These are phyloP conservation scores for Zymoseptoria crescenta DNA, from an alignment of 2,329 filamentous ascomycete species.

Conservation along the genomic window DNA sequence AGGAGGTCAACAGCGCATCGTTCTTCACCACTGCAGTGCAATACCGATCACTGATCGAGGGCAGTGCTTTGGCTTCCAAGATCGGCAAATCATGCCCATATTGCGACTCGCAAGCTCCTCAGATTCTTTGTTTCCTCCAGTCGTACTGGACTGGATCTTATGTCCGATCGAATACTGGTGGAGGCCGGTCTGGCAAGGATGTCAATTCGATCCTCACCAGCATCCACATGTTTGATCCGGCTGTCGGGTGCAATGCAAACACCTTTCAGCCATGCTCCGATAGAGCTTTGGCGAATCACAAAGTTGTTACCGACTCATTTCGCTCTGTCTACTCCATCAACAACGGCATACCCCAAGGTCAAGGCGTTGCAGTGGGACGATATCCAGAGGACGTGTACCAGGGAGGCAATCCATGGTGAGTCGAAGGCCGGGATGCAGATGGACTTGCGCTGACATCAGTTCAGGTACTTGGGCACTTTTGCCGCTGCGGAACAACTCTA, in stretches of 20 bases:
- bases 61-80: constrained; percentile 55
- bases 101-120: constrained; percentile 59
- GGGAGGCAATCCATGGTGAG: constrained; percentile 10
- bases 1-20: constrained; percentile 63
- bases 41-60: constrained; percentile 58
- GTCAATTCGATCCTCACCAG: constrained; percentile 55
- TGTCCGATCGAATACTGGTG: constrained; percentile 59
- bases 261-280: constrained; percentile 72
- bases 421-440: background rate
- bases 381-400: background rate
- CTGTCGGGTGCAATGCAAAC: constrained; percentile 52
- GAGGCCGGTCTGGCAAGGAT: constrained; percentile 61
- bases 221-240: constrained; percentile 59
- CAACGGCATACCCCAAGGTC: constrained; percentile 51
- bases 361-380: constrained; percentile 36
- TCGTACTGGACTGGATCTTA: constrained; percentile 64
- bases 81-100: constrained; percentile 53
- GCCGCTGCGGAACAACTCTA: constrained; percentile 76
- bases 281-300: constrained; percentile 60
- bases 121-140: constrained; percentile 66
- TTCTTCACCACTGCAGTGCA: constrained; percentile 70
- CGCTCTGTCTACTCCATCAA: constrained; percentile 64
- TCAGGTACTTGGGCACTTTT: constrained; percentile 57
- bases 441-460: background rate
- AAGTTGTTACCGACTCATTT: constrained; percentile 68